phyloP scores from a whole-genome alignment of 1,139 yeast genomes.

The Yamadazyma oceani region DNA sequence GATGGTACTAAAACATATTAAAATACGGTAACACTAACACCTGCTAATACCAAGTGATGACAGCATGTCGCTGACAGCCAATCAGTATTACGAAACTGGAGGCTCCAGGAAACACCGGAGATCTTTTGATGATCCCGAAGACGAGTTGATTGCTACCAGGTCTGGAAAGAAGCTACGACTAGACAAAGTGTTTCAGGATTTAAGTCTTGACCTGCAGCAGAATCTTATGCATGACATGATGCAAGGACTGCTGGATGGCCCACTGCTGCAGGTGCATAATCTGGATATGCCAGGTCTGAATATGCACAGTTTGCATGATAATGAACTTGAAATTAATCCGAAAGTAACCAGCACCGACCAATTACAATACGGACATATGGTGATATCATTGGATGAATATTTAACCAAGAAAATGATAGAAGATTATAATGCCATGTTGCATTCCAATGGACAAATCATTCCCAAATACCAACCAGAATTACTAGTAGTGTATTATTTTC shows the following conservation, averaged over 20 bases:
- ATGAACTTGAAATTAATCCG: constrained; percentile 20
- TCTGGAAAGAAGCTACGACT: constrained; percentile 25
- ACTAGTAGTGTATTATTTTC: constrained; percentile 30
- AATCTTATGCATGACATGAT: no score
- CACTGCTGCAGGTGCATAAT: constrained; percentile 3
- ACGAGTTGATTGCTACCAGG: constrained; percentile 8
- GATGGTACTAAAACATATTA: no score
- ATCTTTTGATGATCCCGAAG: constrained; percentile 16
- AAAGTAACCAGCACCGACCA: constrained; percentile 14
- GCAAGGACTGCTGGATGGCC: no score
- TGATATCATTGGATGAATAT: constrained; percentile 18
- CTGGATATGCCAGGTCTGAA: no score
- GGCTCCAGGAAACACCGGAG: constrained; percentile 12
- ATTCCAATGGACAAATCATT: constrained; percentile 16
- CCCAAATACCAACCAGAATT: constrained; percentile 26
- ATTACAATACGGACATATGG: constrained; percentile 9
- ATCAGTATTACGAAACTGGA: no score
- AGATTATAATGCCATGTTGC: constrained; percentile 22
- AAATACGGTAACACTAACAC: no score
- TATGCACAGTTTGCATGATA: no score
- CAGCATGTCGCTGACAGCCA: not conserved
- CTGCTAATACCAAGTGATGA: no score
- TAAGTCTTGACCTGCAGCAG: constrained; percentile 15
- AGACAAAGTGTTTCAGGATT: constrained; percentile 21
- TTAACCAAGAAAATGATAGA: constrained; percentile 28